These are phyloP conservation scores for Lagerstroemia speciosa DNA, from an alignment of 345 rosid species.

Conservation along the genomic window DNA sequence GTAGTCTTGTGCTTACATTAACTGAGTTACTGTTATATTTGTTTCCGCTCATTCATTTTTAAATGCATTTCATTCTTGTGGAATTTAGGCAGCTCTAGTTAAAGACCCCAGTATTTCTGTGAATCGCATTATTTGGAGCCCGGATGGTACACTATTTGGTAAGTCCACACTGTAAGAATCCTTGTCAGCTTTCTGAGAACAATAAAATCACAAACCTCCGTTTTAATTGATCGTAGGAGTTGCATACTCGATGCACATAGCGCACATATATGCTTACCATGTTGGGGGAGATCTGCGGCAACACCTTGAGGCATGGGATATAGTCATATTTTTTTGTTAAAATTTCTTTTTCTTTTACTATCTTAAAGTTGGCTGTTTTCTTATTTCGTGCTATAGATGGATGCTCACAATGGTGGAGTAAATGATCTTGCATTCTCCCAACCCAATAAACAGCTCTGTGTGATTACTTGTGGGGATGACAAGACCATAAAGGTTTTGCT, in stretches of 20 bases:
- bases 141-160: constrained; percentile 52
- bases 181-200: too few species aligned
- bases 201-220: too few species aligned
- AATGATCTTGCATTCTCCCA: constrained; percentile 54
- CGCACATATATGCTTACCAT: constrained; percentile 21
- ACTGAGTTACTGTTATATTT: too few species aligned
- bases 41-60: background rate
- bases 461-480: constrained; percentile 66
- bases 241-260: constrained; percentile 25
- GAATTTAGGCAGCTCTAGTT: constrained; percentile 22
- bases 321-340: background rate
- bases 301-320: constrained; percentile 25
- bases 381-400: constrained; percentile 32
- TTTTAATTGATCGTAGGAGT: constrained; percentile 23
- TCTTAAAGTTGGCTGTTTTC: background rate
- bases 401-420: constrained; percentile 57
- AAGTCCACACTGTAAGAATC: background rate
- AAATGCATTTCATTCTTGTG: background rate
- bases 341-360: background rate
- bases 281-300: constrained; percentile 20
- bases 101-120: constrained; percentile 43
- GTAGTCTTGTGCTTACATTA: background rate
- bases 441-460: constrained; percentile 42
- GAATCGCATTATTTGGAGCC: constrained; percentile 58
- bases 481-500: constrained; percentile 42